Percentiles rank a stretch among this genome's conserved stretches.
These are phyloP conservation scores for Aotearoamyces nothofagi DNA, from an alignment of 2,329 filamentous ascomycete genomes.

Conservation along the genomic window DNA sequence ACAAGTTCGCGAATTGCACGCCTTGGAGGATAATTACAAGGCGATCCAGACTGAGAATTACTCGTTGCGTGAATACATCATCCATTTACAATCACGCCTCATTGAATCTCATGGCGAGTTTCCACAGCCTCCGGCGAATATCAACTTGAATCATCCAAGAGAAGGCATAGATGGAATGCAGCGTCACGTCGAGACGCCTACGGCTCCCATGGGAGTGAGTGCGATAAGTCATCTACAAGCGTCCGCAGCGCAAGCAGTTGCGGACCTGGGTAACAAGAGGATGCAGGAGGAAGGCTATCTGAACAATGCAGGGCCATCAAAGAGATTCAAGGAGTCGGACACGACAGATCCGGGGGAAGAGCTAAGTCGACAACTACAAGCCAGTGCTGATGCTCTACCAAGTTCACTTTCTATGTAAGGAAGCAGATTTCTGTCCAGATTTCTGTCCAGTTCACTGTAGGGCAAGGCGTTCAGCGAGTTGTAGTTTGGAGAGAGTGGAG, in stretches of 20 bases:
- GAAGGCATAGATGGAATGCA: conserved; percentile 10
- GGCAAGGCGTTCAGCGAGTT: too few relatives aligned
- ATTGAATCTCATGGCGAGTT: conserved; percentile 73
- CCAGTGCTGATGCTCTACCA: conserved; percentile 19
- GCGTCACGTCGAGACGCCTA: conserved; percentile 10
- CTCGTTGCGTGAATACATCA: conserved; percentile 79
- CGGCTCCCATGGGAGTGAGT: conserved; percentile 19
- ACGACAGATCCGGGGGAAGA: conserved; percentile 32
- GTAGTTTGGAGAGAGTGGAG: too few relatives aligned
- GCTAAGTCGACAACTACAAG: conserved; percentile 36
- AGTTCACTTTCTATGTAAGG: conserved; percentile 11
- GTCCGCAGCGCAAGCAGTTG: conserved; percentile 21
- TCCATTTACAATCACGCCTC: conserved; percentile 74
- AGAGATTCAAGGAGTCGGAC: conserved; percentile 23
- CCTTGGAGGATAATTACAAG: conserved; percentile 66
- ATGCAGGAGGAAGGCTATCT: conserved; percentile 10
- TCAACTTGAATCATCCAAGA: conserved; percentile 48
- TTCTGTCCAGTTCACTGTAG: too few relatives aligned
- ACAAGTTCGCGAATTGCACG: conserved; percentile 68
- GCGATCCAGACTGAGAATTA: conserved; percentile 80
- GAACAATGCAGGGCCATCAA: conserved; percentile 8
- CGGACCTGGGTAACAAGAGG: conserved; percentile 13
- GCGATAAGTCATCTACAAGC: conserved; percentile 21
- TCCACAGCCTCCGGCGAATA: conserved; percentile 67
- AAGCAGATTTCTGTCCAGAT: too few relatives aligned